Conservation (phyloP, 2,329 filamentous ascomycete genomes). For the Mycogone perniciosa region DNA sequence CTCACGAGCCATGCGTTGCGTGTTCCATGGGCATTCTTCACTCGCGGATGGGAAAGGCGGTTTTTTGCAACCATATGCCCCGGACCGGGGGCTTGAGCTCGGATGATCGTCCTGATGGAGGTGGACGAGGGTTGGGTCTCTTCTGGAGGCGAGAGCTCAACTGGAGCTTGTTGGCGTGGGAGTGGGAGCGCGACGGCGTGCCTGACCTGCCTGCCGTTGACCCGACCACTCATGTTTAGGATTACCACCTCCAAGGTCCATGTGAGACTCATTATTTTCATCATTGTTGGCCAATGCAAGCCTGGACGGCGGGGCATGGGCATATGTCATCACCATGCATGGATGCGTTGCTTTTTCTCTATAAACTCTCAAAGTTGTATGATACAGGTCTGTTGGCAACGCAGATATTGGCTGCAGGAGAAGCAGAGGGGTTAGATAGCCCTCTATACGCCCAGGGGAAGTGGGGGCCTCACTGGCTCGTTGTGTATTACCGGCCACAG, state of each 20-base stretch:
- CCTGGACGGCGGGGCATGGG: background rate
- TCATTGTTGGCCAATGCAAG: background rate
- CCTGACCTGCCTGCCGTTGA: slow-evolving; percentile 36
- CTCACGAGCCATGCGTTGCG: slow-evolving; percentile 93
- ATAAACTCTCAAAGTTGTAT: slow-evolving; percentile 10
- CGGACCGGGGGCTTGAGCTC: slow-evolving; percentile 77
- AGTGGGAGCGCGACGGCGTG: slow-evolving; percentile 52
- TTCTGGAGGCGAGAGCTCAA: slow-evolving; percentile 75
- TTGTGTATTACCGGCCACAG: slow-evolving; percentile 19
- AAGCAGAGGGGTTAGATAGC: slow-evolving; percentile 46
- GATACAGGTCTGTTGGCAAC: slow-evolving; percentile 18
- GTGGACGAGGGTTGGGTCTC: slow-evolving; percentile 57
- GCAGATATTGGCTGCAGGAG: slow-evolving; percentile 27
- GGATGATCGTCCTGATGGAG: slow-evolving; percentile 56
- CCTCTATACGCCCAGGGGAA: slow-evolving; percentile 31
- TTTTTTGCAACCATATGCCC: slow-evolving; percentile 75
- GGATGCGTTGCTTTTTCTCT: background rate
- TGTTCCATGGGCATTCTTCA: slow-evolving; percentile 96
- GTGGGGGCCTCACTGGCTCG: background rate
- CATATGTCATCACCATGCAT: background rate
- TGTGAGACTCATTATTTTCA: slow-evolving; percentile 26
- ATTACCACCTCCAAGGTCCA: slow-evolving; percentile 36
- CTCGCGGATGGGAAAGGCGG: slow-evolving; percentile 79
- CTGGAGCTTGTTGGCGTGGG: slow-evolving; percentile 79
- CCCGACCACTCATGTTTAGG: slow-evolving; percentile 45